Evolutionary conservation across 805 yeast species (phyloP).

Genomic region (Candida argentea): DNA sequence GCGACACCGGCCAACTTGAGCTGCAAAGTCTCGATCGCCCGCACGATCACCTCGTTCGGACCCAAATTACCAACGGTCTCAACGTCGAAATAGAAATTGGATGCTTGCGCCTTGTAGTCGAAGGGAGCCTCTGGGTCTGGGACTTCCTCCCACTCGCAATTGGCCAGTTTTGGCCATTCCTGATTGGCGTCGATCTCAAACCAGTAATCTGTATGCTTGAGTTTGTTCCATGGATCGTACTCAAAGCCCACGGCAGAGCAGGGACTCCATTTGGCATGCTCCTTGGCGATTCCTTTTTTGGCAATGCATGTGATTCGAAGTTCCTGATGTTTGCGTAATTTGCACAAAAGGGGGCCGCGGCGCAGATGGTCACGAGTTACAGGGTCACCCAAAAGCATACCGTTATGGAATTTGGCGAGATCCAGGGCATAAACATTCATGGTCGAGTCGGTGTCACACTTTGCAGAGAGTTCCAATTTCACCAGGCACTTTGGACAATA

Average conservation of each 20-base stretch:
- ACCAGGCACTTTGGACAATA: conserved; percentile 95
- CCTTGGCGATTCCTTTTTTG: conserved; percentile 93
- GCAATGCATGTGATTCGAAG: conserved; percentile 85
- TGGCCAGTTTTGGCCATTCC: conserved; percentile 90
- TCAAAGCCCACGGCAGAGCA: conserved; percentile 93
- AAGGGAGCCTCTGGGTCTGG: conserved; percentile 81
- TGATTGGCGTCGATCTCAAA: conserved; percentile 77
- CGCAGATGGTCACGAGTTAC: conserved; percentile 67
- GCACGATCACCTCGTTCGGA: conserved; percentile 80
- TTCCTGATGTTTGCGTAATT: conserved; percentile 88
- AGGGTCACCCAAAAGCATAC: conserved; percentile 62
- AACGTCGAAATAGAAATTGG: conserved; percentile 74
- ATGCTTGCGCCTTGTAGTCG: conserved; percentile 76
- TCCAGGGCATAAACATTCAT: conserved; percentile 88
- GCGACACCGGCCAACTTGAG: conserved; percentile 84
- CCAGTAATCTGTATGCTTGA: conserved; percentile 95
- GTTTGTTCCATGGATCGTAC: conserved; percentile 98
- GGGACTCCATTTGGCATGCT: conserved; percentile 98
- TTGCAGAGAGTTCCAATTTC: conserved; percentile 74
- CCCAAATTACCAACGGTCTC: conserved; percentile 88
- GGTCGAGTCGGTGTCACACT: conserved; percentile 78
- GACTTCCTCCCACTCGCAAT: conserved; percentile 93
- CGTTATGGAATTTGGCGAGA: conserved; percentile 36
- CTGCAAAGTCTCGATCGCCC: conserved; percentile 79
- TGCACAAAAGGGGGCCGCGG: conserved; percentile 85